Conservation (phyloP, 805 yeast species). For the Zygoascus biomembranicola region DNA sequence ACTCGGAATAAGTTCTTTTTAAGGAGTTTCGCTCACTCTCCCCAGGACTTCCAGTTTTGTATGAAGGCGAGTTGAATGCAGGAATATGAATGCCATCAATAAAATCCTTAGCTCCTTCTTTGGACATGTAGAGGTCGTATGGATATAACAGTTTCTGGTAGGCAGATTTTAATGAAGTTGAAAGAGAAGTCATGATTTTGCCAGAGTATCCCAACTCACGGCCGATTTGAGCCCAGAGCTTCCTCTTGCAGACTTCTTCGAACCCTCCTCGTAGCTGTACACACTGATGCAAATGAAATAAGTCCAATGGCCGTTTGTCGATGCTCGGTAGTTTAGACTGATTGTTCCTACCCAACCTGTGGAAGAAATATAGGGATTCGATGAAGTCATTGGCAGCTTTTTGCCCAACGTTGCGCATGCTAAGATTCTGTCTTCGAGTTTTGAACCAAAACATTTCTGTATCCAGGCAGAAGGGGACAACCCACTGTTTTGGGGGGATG, state of each 20-base stretch:
- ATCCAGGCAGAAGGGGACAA: slow-evolving; percentile 33
- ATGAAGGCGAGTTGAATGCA: neutral
- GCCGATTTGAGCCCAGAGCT: slow-evolving; percentile 78
- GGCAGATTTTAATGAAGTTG: slow-evolving; percentile 56
- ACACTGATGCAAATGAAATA: slow-evolving; percentile 47
- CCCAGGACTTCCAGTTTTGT: neutral
- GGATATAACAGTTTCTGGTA: slow-evolving; percentile 39
- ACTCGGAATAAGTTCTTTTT: neutral
- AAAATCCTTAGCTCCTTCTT: slow-evolving; percentile 7
- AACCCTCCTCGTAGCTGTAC: slow-evolving; percentile 64
- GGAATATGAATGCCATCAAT: slow-evolving; percentile 9
- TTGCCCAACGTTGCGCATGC: slow-evolving; percentile 35
- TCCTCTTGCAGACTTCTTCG: slow-evolving; percentile 50
- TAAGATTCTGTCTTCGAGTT: slow-evolving; percentile 41
- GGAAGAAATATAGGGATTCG: slow-evolving; percentile 37
- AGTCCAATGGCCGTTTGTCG: slow-evolving; percentile 57
- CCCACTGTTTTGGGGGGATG: slow-evolving; percentile 42
- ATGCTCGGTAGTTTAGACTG: slow-evolving; percentile 50
- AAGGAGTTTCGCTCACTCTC: neutral
- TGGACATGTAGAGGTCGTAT: slow-evolving; percentile 14
- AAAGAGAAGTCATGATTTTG: slow-evolving; percentile 59
- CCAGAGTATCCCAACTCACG: slow-evolving; percentile 73
- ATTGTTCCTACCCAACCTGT: slow-evolving; percentile 25
- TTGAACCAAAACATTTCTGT: slow-evolving; percentile 42
- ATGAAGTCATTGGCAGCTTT: slow-evolving; percentile 42